Base-by-base conservation (phyloP, 2,329 filamentous ascomycete species). In the Penicillium oxalicum region DNA sequence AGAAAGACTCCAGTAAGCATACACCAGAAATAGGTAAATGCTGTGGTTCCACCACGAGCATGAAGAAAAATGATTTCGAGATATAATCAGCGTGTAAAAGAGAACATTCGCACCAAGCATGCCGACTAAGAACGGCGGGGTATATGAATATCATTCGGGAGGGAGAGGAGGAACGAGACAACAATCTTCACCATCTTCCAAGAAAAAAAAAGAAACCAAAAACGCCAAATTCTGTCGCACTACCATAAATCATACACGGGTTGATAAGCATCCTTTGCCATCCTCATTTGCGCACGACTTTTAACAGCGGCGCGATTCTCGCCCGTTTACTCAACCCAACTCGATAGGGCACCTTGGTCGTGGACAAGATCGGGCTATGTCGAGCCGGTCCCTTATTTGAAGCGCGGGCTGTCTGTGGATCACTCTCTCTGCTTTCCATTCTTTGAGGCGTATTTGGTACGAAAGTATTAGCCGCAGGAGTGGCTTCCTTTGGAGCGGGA, bases 241-340 rank as follows among this genome's bases (percentile, higher is more conserved):
- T 2, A 18, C 18, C 18, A 18, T 18, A 18, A 18, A 18, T 18
- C 18, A 18, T 18, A 18, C 18, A 18, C 18, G 18, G 18, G 18
- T 18, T 18, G 18, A 18, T 18, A 18, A 18, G 18, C 18, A 5
- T 32, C 29, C 18, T 18, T 18, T 32, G 4, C 11, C 29, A 35
- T 8, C 24, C 25, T 64, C 54, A 72, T 49, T 73, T 73, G 43
- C 69, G 64, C 9, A 74, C 66, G 38, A 74, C 60, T 51, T 71
- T 73, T 48, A 78, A 58, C 54, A 78, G 59, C 13, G 75, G 72
- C 13, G 74, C 73, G 40, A 78, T 77, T 26, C 71, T 63, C 24
- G 72, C 72, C 48, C 64, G 66, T 44, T 72, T 74, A 58, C 75
- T 77, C 49, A 78, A 57, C 2, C 76, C 76, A 4, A 78, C 74